A percentile compares a stretch with the other conserved stretches of the same genome.
Evolutionary conservation across 225 moss, liverwort and hornwort genomes (phyloP).

Genomic region (Ulota crispa): DNA sequence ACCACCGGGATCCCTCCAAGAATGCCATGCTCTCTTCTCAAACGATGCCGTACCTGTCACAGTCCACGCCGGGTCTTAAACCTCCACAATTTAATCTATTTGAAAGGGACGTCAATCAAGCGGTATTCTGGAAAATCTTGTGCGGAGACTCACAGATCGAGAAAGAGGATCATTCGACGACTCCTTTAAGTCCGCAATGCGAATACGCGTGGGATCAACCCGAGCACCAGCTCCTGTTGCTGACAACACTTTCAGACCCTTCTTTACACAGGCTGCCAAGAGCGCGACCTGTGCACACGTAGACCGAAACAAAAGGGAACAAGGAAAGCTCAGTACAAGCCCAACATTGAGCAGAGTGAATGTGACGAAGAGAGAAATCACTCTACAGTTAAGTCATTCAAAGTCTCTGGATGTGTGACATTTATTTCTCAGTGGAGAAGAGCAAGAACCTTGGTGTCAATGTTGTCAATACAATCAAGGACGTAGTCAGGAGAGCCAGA

Average conservation of each 20-base stretch:
- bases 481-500: slow-evolving; percentile 93
- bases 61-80: slow-evolving; percentile 21
- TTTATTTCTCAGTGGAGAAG: not conserved
- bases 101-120: not conserved
- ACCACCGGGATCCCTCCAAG: slow-evolving; percentile 87
- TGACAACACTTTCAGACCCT: slow-evolving; percentile 81
- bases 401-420: slow-evolving; percentile 1
- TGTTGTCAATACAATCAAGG: slow-evolving; percentile 98
- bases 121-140: not conserved
- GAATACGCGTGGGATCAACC: slow-evolving; percentile 93
- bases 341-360: not conserved
- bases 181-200: slow-evolving; percentile 91
- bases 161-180: slow-evolving; percentile 95
- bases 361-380: not conserved
- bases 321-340: not conserved
- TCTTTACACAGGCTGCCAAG: slow-evolving; percentile 83
- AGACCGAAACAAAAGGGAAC: not conserved
- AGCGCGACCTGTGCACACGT: slow-evolving; percentile 68
- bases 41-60: slow-evolving; percentile 80
- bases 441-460: slow-evolving; percentile 84
- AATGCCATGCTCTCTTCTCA: slow-evolving; percentile 89
- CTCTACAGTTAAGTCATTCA: not conserved
- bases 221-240: slow-evolving; percentile 99
- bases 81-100: not conserved
- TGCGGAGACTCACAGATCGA: slow-evolving; percentile 70